Conservation (phyloP, 176 grass and related monocot species). For the Triticum timopheevii region DNA sequence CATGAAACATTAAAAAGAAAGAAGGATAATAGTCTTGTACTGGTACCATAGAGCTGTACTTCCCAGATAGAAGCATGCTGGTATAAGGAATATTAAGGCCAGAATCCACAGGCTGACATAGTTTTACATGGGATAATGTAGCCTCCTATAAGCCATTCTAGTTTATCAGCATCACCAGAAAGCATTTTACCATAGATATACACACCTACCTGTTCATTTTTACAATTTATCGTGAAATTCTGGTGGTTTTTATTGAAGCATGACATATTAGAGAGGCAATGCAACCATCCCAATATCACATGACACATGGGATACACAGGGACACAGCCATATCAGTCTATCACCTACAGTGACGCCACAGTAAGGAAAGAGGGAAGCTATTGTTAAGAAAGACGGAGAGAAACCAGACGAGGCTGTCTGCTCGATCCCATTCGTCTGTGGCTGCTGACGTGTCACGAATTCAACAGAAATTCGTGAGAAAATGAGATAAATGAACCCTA, state of each 20-base stretch:
- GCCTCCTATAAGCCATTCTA: neutral
- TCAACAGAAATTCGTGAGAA: neutral
- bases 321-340: neutral
- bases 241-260: neutral
- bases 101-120: neutral
- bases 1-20: conserved; percentile 14
- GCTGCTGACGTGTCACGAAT: neutral
- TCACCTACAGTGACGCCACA: neutral
- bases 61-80: neutral
- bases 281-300: conserved; percentile 3
- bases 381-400: neutral
- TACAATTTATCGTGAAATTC: neutral
- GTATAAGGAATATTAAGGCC: neutral
- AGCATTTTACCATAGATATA: neutral
- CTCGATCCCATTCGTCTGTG: neutral
- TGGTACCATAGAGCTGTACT: neutral
- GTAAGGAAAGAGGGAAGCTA: neutral
- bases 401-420: neutral
- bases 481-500: neutral
- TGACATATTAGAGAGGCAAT: neutral
- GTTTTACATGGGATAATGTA: neutral
- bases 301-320: conserved; percentile 1
- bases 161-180: neutral
- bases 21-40: neutral
- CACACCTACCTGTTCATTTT: neutral